A percentile compares a stretch with the other conserved stretches of the same genome.
These are phyloP conservation scores for Trichocladium uniseriatum DNA, from an alignment of 495 filamentous ascomycete genomes.

Conservation along the genomic window DNA sequence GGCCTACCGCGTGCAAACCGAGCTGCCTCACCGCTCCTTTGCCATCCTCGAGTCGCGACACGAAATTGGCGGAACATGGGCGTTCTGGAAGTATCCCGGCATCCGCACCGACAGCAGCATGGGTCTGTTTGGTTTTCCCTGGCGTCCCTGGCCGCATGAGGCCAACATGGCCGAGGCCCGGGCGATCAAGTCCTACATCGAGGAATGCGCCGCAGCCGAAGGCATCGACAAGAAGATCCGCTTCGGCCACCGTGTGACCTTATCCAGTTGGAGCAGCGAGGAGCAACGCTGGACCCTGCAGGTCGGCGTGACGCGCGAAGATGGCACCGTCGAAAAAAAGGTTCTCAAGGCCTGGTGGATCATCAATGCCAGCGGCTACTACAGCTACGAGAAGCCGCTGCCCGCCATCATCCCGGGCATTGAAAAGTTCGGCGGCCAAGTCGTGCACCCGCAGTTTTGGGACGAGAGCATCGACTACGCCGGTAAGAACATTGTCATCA, in stretches of 20 bases:
- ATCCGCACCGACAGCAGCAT: constrained; percentile 61
- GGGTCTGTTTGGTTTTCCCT: constrained; percentile 58
- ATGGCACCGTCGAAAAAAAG: constrained; percentile 35
- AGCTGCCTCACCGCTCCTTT: constrained; percentile 47
- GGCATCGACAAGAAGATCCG: constrained; percentile 56
- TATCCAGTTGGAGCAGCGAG: constrained; percentile 51
- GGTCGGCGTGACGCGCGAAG: constrained; percentile 31
- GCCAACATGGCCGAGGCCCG: constrained; percentile 53
- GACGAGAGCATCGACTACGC: constrained; percentile 41
- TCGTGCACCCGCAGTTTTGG: constrained; percentile 59
- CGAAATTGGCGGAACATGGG: constrained; percentile 61
- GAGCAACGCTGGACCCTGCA: constrained; percentile 53
- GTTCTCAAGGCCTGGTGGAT: constrained; percentile 45
- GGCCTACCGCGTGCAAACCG: constrained; percentile 56
- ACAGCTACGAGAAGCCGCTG: constrained; percentile 52
- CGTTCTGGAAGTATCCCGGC: constrained; percentile 62
- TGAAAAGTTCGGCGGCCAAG: constrained; percentile 45
- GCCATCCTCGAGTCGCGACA: constrained; percentile 54
- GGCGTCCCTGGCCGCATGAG: constrained; percentile 53
- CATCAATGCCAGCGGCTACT: constrained; percentile 58
- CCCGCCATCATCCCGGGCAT: constrained; percentile 50
- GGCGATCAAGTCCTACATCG: constrained; percentile 53
- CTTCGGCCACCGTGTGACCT: constrained; percentile 47
- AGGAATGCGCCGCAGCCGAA: constrained; percentile 46
- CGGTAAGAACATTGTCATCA: constrained; percentile 43